A percentile compares a stretch with the other conserved stretches of the same genome.
Evolutionary conservation across 306 rosid genomes (phyloP).

Genomic region (Vigna trinervia): DNA sequence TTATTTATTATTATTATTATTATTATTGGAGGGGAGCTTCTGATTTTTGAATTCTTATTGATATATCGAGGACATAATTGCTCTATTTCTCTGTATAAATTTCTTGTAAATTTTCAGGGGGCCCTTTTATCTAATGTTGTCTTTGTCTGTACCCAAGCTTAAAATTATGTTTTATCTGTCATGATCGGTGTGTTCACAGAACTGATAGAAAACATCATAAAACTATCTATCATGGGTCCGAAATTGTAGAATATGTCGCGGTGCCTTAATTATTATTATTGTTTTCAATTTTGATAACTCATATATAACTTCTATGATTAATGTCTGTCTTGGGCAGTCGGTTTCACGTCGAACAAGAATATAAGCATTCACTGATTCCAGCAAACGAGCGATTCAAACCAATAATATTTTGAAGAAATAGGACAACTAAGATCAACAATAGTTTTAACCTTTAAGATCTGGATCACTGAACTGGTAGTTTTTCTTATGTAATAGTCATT

Average conservation of each 20-base stretch:
- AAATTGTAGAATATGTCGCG: no score
- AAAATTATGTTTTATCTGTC: constrained; percentile 38
- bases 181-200: constrained; percentile 31
- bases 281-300: not conserved
- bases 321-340: not conserved
- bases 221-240: constrained; percentile 13
- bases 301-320: not conserved
- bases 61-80: constrained; percentile 41
- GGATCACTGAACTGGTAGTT: not conserved
- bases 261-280: no score
- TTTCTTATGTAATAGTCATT: not conserved
- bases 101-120: constrained; percentile 50
- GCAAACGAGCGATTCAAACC: not conserved
- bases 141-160: constrained; percentile 33
- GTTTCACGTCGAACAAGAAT: not conserved
- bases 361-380: not conserved
- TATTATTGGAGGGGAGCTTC: constrained; percentile 37
- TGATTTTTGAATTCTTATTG: constrained; percentile 42
- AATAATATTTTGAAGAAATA: not conserved
- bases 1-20: constrained; percentile 32
- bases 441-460: not conserved
- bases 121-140: constrained; percentile 26
- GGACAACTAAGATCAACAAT: not conserved
- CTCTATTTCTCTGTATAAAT: constrained; percentile 38
- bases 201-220: constrained; percentile 9